phyloP scores from a whole-genome alignment of 768 basidiomycete species.

The Obba rivulosa region DNA sequence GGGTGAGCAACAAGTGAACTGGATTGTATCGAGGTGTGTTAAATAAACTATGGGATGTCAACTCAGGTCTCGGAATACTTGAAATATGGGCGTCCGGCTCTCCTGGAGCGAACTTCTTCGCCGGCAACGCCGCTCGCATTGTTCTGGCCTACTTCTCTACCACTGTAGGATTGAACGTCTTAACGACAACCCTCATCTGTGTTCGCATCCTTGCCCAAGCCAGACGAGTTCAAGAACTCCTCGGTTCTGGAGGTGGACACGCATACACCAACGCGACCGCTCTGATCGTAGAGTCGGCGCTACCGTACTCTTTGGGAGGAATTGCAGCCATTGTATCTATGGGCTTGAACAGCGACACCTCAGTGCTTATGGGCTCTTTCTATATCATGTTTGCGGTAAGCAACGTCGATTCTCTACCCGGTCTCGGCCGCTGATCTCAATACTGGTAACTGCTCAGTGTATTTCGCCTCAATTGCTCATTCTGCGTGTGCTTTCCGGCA shows the following conservation, averaged over 20 bases:
- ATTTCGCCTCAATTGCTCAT: conserved; percentile 9
- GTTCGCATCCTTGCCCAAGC: conserved; percentile 6
- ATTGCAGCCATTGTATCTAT: conserved; percentile 3
- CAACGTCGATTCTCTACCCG: neutral
- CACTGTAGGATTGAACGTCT: conserved; percentile 10
- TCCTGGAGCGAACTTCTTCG: conserved; percentile 10
- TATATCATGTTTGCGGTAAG: conserved; percentile 9
- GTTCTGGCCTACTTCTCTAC: conserved; percentile 9
- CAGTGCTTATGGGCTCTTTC: conserved; percentile 2
- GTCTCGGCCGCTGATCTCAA: neutral
- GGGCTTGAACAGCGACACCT: conserved; percentile 4
- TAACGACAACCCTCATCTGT: conserved; percentile 9
- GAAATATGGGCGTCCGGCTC: conserved; percentile 6
- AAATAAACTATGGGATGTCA: no score
- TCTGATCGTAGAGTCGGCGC: conserved; percentile 9
- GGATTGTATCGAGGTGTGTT: no score
- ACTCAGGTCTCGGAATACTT: conserved; percentile 10
- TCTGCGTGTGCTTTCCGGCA: conserved; percentile 6
- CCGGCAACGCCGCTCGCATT: conserved; percentile 5
- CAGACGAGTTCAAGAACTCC: neutral
- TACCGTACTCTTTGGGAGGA: conserved; percentile 7
- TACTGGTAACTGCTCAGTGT: neutral
- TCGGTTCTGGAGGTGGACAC: neutral
- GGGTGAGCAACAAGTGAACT: neutral
- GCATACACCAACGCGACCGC: conserved; percentile 4